Percentiles rank a stretch among this genome's conserved stretches.
Conservation (phyloP, 192 early-diverging fungal genomes). For the Lunasporangiospora selenospora region DNA sequence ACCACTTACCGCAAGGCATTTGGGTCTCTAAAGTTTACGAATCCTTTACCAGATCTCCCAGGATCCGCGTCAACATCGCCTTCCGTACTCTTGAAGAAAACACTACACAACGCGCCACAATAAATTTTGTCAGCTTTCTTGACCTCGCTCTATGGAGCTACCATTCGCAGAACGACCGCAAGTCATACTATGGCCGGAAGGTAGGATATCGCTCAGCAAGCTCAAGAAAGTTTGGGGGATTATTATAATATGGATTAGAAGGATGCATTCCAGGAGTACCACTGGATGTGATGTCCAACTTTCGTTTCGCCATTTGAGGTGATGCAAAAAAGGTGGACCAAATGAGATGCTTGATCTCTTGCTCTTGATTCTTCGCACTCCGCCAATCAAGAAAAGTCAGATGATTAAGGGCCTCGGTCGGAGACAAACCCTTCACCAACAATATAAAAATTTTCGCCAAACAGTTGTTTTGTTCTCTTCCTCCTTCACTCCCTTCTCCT, state of each 20-base stretch:
- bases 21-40: constrained; percentile 72
- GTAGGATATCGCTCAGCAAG: constrained; percentile 55
- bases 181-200: constrained; percentile 57
- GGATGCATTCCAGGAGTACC: constrained; percentile 63
- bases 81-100: too few species aligned
- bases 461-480: constrained; percentile 1
- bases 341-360: too few species aligned
- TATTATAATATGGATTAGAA: constrained; percentile 61
- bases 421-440: too few species aligned
- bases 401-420: too few species aligned
- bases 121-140: too few species aligned
- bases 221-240: constrained; percentile 60
- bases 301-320: constrained; percentile 26
- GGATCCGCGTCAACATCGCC: too few species aligned
- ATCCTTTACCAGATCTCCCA: too few species aligned
- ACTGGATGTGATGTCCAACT: constrained; percentile 4
- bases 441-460: too few species aligned
- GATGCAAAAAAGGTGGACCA: neutral
- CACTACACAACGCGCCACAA: too few species aligned
- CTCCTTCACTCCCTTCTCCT: neutral
- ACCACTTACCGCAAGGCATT: constrained; percentile 61
- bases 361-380: too few species aligned
- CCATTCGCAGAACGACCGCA: neutral
- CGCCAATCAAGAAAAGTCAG: too few species aligned
- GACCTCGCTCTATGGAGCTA: too few species aligned